Evolutionary conservation across 139 green algal genomes (phyloP).

Genomic region (Pedinophyceae sp.): DNA sequence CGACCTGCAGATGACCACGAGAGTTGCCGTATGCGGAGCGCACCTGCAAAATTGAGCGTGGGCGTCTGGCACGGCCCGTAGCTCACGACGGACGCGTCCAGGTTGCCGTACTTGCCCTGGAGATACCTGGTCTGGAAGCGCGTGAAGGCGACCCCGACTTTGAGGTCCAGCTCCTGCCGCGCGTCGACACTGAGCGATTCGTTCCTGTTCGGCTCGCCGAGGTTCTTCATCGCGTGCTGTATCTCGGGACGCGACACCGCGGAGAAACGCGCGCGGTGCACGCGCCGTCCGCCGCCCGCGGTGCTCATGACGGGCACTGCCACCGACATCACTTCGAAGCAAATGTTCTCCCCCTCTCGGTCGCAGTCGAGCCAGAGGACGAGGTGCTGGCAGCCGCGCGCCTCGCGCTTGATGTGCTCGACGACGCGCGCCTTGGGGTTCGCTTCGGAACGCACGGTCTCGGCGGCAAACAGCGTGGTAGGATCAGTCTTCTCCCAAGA

Average conservation of each 20-base stretch:
- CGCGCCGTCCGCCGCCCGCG: not conserved
- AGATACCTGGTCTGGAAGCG: conserved; percentile 71
- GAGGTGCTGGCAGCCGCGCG: conserved; percentile 34
- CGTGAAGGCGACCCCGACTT: conserved; percentile 69
- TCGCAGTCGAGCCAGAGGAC: conserved; percentile 84
- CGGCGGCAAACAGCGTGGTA: conserved; percentile 58
- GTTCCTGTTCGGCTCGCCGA: conserved; percentile 54
- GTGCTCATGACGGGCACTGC: conserved; percentile 31
- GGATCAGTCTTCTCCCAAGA: conserved; percentile 72
- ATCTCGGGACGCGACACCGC: conserved; percentile 64
- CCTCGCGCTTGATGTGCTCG: conserved; percentile 55
- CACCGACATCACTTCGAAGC: conserved; percentile 79
- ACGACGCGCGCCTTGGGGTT: conserved; percentile 76
- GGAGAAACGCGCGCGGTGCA: conserved; percentile 54
- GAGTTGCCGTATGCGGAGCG: no score
- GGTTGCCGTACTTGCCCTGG: conserved; percentile 73
- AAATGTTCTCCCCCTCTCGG: conserved; percentile 82
- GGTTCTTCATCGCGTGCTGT: conserved; percentile 48
- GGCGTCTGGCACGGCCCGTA: conserved; percentile 82
- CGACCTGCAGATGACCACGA: no score
- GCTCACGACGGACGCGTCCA: conserved; percentile 59
- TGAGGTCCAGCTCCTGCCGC: conserved; percentile 64
- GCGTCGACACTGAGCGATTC: conserved; percentile 72
- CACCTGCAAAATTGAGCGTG: conserved; percentile 68
- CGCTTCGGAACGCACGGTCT: conserved; percentile 54